Conservation (phyloP, 257 asterid genomes). For the Plantago ovata region DNA sequence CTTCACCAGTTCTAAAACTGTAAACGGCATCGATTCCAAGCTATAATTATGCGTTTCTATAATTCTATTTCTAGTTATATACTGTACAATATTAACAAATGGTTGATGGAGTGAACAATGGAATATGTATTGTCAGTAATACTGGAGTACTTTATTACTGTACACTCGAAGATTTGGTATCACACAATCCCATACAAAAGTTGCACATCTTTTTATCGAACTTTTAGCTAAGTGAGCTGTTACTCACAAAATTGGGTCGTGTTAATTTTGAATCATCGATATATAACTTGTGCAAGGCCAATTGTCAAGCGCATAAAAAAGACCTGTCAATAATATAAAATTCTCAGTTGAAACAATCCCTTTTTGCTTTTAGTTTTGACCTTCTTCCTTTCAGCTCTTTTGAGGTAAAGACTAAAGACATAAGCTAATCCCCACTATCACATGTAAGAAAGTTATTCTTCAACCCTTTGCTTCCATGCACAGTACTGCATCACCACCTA, state of each 20-base stretch:
- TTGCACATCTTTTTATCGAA: conserved; percentile 16
- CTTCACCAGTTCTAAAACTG: too few species aligned
- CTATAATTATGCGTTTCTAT: too few species aligned
- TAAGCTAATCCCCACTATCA: too few species aligned
- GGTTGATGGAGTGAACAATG: neutral
- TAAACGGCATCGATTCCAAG: too few species aligned
- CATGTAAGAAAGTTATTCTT: conserved; percentile 8
- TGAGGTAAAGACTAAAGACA: conserved; percentile 24
- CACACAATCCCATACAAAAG: conserved; percentile 23
- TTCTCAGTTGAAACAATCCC: conserved; percentile 19
- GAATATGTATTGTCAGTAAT: neutral
- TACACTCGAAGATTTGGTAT: neutral
- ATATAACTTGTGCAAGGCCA: conserved; percentile 8
- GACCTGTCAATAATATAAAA: neutral
- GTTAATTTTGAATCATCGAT: conserved; percentile 18
- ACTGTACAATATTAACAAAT: too few species aligned
- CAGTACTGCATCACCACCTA: neutral
- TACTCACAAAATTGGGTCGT: conserved; percentile 19
- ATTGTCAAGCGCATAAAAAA: conserved; percentile 26
- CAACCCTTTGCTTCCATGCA: neutral
- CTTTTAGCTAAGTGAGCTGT: conserved; percentile 33
- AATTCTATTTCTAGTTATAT: too few species aligned
- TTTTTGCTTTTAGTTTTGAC: conserved; percentile 32
- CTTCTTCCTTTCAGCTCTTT: conserved; percentile 56
- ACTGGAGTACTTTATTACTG: too few species aligned